These are phyloP conservation scores for Hymenoscyphus linearis DNA, from an alignment of 2,329 filamentous ascomycete species.

Conservation along the genomic window DNA sequence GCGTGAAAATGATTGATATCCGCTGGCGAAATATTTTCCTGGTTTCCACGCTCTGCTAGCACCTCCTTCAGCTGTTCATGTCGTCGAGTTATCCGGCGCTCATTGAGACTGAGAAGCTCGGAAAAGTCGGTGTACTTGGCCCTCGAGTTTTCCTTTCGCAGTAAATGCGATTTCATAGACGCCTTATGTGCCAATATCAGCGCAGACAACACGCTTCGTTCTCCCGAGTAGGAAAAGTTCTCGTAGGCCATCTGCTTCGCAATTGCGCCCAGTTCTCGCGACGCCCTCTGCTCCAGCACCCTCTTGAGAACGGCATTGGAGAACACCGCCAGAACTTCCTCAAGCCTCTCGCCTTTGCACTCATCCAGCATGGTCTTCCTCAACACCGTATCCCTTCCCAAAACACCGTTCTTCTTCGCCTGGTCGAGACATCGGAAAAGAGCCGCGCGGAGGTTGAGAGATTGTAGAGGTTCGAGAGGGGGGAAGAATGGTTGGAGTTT, in stretches of 20 bases:
- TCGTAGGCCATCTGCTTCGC: constrained; percentile 54
- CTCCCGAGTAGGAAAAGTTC: constrained; percentile 50
- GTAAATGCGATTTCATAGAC: constrained; percentile 55
- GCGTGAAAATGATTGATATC: constrained; percentile 47
- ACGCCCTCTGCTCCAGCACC: constrained; percentile 43
- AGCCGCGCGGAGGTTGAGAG: constrained; percentile 80
- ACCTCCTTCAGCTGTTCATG: constrained; percentile 40
- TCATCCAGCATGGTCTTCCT: constrained; percentile 97
- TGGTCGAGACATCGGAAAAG: constrained; percentile 77
- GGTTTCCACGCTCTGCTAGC: constrained; percentile 27
- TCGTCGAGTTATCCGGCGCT: constrained; percentile 49
- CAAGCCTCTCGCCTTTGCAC: constrained; percentile 85
- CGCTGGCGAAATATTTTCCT: constrained; percentile 15
- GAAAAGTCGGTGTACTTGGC: constrained; percentile 59
- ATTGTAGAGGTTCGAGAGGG: constrained; percentile 83
- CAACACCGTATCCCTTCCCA: constrained; percentile 74
- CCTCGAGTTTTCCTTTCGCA: constrained; percentile 54
- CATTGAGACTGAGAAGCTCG: constrained; percentile 58
- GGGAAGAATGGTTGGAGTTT: constrained; percentile 90
- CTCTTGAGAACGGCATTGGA: constrained; percentile 79
- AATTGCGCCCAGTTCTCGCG: constrained; percentile 40
- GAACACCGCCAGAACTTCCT: constrained; percentile 78
- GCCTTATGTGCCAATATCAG: constrained; percentile 69
- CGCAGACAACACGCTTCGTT: constrained; percentile 52
- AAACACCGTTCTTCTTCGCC: constrained; percentile 77